Evolutionary conservation across 176 grass and related monocot species (phyloP).

Genomic region (Puccinellia tenuiflora): DNA sequence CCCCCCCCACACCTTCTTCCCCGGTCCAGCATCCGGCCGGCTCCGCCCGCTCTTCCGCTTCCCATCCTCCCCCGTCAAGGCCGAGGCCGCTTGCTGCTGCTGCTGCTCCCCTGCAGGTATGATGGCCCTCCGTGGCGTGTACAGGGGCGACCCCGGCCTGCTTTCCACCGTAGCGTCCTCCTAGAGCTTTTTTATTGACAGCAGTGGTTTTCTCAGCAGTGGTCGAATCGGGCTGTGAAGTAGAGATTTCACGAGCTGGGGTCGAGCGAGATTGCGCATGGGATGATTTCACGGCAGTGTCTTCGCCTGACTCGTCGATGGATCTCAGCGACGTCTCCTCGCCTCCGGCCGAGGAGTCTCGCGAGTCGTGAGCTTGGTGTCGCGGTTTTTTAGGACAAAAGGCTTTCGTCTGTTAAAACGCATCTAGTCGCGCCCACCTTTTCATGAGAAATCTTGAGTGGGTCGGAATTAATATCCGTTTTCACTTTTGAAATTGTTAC

Average conservation of each 20-base stretch:
- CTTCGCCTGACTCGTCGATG: slow-evolving; percentile 30
- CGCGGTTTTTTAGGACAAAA: too few species aligned
- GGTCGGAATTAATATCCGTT: too few species aligned
- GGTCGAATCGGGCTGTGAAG: not conserved
- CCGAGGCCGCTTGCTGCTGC: not conserved
- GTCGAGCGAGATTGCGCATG: not conserved
- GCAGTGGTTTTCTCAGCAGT: slow-evolving; percentile 34
- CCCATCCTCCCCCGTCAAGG: slow-evolving; percentile 35
- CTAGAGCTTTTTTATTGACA: slow-evolving; percentile 27
- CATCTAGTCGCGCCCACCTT: too few species aligned
- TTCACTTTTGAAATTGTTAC: too few species aligned
- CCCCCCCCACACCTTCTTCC: slow-evolving; percentile 75
- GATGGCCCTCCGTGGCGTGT: slow-evolving; percentile 21
- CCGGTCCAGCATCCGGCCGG: slow-evolving; percentile 75
- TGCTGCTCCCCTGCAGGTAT: slow-evolving; percentile 35
- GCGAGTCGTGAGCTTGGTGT: too few species aligned
- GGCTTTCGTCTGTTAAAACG: too few species aligned
- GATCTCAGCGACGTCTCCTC: slow-evolving; percentile 46
- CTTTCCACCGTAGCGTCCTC: slow-evolving; percentile 21
- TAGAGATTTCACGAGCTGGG: not conserved
- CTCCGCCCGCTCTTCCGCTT: slow-evolving; percentile 47
- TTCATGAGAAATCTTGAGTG: too few species aligned
- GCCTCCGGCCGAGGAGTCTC: not conserved
- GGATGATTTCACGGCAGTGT: slow-evolving; percentile 21
- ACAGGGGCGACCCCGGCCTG: slow-evolving; percentile 11